Percentiles rank a stretch among this genome's conserved stretches.
Evolutionary conservation across 768 basidiomycete species (phyloP).

Genomic region (Mycena chlorophos): DNA sequence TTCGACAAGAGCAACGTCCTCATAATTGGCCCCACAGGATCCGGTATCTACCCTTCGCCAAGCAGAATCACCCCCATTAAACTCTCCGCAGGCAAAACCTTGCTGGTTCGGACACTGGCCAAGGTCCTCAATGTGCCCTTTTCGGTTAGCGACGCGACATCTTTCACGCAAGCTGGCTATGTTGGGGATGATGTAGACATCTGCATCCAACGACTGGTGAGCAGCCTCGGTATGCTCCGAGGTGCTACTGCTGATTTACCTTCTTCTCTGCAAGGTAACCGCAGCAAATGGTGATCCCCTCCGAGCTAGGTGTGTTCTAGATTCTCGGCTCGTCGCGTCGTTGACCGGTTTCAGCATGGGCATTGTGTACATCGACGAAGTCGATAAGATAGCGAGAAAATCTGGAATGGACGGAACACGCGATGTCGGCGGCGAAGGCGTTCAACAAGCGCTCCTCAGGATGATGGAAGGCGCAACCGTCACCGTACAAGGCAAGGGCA

Average conservation of each 20-base stretch:
- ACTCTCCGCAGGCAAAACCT: constrained; percentile 69
- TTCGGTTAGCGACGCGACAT: constrained; percentile 89
- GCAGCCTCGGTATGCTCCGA: constrained; percentile 12
- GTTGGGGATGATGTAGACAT: constrained; percentile 97
- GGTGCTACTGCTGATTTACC: background rate
- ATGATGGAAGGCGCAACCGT: constrained; percentile 93
- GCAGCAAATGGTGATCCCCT: constrained; percentile 87
- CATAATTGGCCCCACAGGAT: constrained; percentile 87
- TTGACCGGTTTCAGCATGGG: constrained; percentile 58
- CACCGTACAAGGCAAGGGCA: constrained; percentile 76
- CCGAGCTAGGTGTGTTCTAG: constrained; percentile 66
- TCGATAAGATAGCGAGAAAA: constrained; percentile 88
- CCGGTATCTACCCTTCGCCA: constrained; percentile 48
- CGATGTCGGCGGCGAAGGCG: constrained; percentile 95
- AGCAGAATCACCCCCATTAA: background rate
- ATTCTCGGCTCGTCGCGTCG: constrained; percentile 2
- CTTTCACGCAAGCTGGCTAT: constrained; percentile 88
- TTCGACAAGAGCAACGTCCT: constrained; percentile 98
- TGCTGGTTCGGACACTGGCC: constrained; percentile 90
- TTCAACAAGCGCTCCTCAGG: constrained; percentile 88
- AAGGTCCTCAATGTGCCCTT: constrained; percentile 91
- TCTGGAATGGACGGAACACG: constrained; percentile 68
- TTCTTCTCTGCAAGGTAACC: constrained; percentile 57
- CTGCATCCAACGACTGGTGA: constrained; percentile 80
- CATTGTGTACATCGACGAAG: constrained; percentile 95